These are phyloP conservation scores for Pluteus cervinus DNA, from an alignment of 768 basidiomycete genomes.

Conservation along the genomic window DNA sequence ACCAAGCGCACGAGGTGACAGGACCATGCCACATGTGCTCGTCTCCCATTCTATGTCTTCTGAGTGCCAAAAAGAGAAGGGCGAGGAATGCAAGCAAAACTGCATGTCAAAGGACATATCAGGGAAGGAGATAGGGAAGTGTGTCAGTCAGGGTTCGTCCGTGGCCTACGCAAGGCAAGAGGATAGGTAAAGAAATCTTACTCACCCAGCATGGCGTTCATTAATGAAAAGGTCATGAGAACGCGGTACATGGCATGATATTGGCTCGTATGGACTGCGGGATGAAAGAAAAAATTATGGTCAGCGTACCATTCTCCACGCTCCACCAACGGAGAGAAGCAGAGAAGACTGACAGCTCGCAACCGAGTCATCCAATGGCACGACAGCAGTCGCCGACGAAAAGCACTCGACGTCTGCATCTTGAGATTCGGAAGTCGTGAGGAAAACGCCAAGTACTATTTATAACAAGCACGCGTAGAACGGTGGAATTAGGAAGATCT, in stretches of 20 bases:
- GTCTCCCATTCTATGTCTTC: slow-evolving; percentile 39
- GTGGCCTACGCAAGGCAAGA: slow-evolving; percentile 7
- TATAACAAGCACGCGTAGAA: slow-evolving; percentile 13
- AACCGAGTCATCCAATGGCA: slow-evolving; percentile 47
- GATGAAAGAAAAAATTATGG: slow-evolving; percentile 5
- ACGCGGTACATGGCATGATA: slow-evolving; percentile 89
- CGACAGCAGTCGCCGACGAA: slow-evolving; percentile 42
- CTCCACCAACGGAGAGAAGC: background rate
- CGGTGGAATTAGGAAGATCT: slow-evolving; percentile 4
- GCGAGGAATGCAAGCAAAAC: slow-evolving; percentile 32
- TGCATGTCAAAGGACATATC: too few relatives aligned
- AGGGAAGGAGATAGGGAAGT: too few relatives aligned
- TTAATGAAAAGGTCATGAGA: slow-evolving; percentile 71
- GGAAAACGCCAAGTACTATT: slow-evolving; percentile 66
- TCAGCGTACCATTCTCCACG: slow-evolving; percentile 1
- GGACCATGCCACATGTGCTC: slow-evolving; percentile 63
- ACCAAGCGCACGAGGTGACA: slow-evolving; percentile 71
- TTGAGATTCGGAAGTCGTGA: slow-evolving; percentile 71
- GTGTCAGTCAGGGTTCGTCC: too few relatives aligned
- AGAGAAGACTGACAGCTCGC: slow-evolving; percentile 53
- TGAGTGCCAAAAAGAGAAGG: slow-evolving; percentile 33
- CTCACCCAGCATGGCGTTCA: slow-evolving; percentile 70
- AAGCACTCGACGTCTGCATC: slow-evolving; percentile 81
- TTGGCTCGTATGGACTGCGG: slow-evolving; percentile 72
- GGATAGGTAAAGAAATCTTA: slow-evolving; percentile 8